Base-by-base conservation (phyloP, 306 rosid species). In the Sindora glabra region DNA sequence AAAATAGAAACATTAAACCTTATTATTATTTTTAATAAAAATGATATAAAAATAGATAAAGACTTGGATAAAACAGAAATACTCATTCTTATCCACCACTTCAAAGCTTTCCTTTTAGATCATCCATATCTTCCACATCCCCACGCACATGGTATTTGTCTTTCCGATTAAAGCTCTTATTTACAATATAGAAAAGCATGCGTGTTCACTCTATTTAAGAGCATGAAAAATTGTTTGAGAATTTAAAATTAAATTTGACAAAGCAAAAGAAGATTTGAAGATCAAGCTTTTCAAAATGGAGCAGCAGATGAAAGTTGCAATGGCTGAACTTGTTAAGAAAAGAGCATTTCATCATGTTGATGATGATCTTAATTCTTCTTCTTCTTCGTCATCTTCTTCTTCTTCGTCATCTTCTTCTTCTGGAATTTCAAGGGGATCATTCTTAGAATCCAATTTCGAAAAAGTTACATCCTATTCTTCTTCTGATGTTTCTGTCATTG, bases 61-160 rank as follows among this genome's bases (percentile, higher is more conserved):
- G n/a, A n/a, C n/a, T n/a, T 9, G 0, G 2, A 45, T 23, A 8
- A 50, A 19, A 30, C 3, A 2, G 23, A n/a, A 57, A 10, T 18
- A 61, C 9, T 67, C 56, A 58, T 53, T 69, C 83, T 78, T 78
- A 78, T 73, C 83, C 70, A 46, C 79, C 65, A 49, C 32, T 38
- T 40, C 33, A 19, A 5, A 47, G 17, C 16, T 7, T 65, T 60
- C 36, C 64, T 37, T 72, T 63, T 73, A 55, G 24, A 71, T 53
- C 56, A 14, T 19, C 21, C 47, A n/a, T 7, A 22, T 38, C 65
- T 53, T 54, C 36, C 29, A 51, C 19, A 45, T 53, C 7, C 8
- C 45, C 2, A 18, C 62, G 1, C 44, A 6, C 25, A 7, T n/a
- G 10, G 40, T 14, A 10, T 10, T 12, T 54, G 57, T 59, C 44